Base-by-base conservation (phyloP, 306 rosid species). In the Quercus variabilis region DNA sequence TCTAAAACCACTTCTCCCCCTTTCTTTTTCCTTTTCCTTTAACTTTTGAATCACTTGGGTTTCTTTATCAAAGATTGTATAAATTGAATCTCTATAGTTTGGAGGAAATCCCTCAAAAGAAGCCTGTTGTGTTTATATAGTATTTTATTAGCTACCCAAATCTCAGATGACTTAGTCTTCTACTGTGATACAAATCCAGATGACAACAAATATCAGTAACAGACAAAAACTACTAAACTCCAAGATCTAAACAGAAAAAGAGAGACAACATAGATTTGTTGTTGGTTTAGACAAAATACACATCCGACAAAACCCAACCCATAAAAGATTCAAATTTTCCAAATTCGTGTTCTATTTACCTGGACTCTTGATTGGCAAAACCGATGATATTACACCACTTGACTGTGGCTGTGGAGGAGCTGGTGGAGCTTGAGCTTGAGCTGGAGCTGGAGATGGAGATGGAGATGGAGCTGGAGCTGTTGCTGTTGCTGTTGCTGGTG, bases 171-270 rank as follows among this genome's bases (percentile, higher is more conserved):
- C 79, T 59, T 83, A 76, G 51, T 60, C 62, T 76, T 57, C 76
- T 77, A 55, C 77, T n/a, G 28, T 55, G 70, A 83, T 28, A 28
- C 65, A 74, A n/a, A 79, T 26, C 72, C 78, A 85, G 74, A 76
- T 57, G 79, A 86, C 55, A 86, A 58, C 85, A 87, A 84, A 82
- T 76, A 64, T 71, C 84, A 77, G 82, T 70, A 88, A 76, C 94
- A 82, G 96, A 94, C 97, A 94, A 94, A 92, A 90, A 82, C 85
- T 74, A 81, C 91, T 81, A 90, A 18, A 81, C 88, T 88, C 91
- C 92, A 89, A 87, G 58, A 76, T 63, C 68, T 35, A 19, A 18
- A 68, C 54, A 62, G 28, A 57, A 71, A 26, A 35, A 73, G 6
- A 78, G 20, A 86, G 63, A 83, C 57, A 71, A 55, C 55, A 78